phyloP scores from a whole-genome alignment of 2,329 filamentous ascomycete genomes.

The Sordariomycetes sp. region DNA sequence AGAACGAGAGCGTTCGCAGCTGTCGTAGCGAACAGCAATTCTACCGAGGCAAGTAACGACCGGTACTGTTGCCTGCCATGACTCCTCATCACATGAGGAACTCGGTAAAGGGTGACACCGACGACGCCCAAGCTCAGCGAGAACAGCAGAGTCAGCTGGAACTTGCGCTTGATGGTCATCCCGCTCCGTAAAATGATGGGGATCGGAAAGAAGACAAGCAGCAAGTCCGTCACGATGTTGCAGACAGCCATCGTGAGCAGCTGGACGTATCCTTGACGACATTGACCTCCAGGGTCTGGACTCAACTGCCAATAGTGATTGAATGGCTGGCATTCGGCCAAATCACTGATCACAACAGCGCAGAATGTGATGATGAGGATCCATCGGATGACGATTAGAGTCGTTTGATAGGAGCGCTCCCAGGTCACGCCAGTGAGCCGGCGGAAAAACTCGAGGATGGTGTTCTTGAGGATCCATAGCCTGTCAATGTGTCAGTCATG shows the following conservation, averaged over 20 bases:
- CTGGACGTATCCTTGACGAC: conserved; percentile 79
- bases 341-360: conserved; percentile 69
- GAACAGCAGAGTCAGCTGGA: conserved; percentile 73
- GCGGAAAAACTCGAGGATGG: conserved; percentile 85
- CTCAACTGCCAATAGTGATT: conserved; percentile 68
- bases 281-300: conserved; percentile 79
- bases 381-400: conserved; percentile 62
- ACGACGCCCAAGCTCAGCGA: conserved; percentile 76
- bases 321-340: conserved; percentile 76
- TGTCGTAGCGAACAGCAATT: conserved; percentile 79
- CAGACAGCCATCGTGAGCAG: conserved; percentile 83
- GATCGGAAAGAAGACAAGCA: conserved; percentile 82
- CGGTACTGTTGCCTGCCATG: conserved; percentile 76
- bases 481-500: conserved; percentile 32
- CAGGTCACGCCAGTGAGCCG: conserved; percentile 77
- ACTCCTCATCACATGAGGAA: conserved; percentile 65
- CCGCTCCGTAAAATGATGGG: conserved; percentile 74
- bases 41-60: conserved; percentile 80
- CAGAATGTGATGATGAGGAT: conserved; percentile 72
- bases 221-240: conserved; percentile 80
- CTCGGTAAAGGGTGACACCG: conserved; percentile 67
- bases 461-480: conserved; percentile 86
- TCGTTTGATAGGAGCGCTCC: conserved; percentile 65
- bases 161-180: conserved; percentile 69
- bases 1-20: conserved; percentile 85